Conservation (phyloP, 208 protist species). For the Trypanosoma platydactyli region DNA sequence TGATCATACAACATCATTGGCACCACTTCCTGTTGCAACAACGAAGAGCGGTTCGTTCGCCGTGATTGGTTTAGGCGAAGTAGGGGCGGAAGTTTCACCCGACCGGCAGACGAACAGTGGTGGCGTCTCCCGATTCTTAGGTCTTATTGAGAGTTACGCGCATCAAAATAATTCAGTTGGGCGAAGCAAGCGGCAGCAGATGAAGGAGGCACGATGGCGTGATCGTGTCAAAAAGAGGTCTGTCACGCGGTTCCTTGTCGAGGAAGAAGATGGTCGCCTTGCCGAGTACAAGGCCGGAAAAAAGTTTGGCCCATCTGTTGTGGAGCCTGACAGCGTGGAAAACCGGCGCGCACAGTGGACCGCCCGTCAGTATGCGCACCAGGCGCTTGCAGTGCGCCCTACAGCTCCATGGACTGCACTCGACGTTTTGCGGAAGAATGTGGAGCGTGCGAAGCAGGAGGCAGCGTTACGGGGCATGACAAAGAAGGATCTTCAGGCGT, state of each 20-base stretch:
- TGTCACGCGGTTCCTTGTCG: constrained; percentile 48
- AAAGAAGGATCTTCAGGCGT: constrained; percentile 67
- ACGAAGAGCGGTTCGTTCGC: background rate
- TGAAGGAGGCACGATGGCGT: constrained; percentile 36
- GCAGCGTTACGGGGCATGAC: constrained; percentile 63
- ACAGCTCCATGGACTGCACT: constrained; percentile 73
- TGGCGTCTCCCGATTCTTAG: constrained; percentile 56
- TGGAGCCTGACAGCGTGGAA: constrained; percentile 26
- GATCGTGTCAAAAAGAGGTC: constrained; percentile 15
- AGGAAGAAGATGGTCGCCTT: constrained; percentile 66
- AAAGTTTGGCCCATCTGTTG: constrained; percentile 58
- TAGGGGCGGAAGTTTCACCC: no score
- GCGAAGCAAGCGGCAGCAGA: constrained; percentile 20
- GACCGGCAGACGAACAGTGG: constrained; percentile 14
- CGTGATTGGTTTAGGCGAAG: constrained; percentile 1
- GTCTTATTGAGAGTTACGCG: constrained; percentile 49
- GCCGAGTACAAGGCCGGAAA: constrained; percentile 55
- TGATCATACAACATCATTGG: constrained; percentile 4
- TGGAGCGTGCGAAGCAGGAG: constrained; percentile 42
- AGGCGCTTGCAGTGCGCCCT: constrained; percentile 48
- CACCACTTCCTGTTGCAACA: background rate
- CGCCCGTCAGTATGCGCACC: constrained; percentile 46
- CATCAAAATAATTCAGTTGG: constrained; percentile 9
- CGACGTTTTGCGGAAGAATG: constrained; percentile 31
- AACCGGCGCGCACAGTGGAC: constrained; percentile 59